Conservation (phyloP, 129 eudicot species). For the Tagetes erecta region DNA sequence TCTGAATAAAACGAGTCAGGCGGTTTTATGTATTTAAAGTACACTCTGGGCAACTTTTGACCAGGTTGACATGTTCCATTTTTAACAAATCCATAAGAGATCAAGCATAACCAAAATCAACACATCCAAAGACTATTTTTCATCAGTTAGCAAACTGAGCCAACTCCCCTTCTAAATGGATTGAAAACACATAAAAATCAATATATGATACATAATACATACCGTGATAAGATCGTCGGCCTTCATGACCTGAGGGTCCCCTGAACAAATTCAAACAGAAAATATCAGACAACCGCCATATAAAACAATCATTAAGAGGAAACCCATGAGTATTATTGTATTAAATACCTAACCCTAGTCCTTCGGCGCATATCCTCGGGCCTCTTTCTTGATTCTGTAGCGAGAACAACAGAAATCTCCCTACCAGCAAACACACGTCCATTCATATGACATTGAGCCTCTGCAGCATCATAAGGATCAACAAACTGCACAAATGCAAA, state of each 20-base stretch:
- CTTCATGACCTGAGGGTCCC: constrained; percentile 57
- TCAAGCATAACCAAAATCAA: not conserved
- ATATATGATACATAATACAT: not conserved
- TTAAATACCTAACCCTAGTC: constrained; percentile 58
- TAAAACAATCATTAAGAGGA: not conserved
- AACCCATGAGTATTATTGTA: constrained; percentile 7
- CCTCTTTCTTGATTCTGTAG: constrained; percentile 67
- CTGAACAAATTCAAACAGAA: constrained; percentile 31
- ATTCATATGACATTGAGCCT: constrained; percentile 74
- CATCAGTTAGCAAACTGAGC: too few relatives aligned
- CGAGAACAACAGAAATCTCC: constrained; percentile 72
- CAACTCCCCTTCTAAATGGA: not conserved
- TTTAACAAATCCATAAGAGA: not conserved
- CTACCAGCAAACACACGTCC: constrained; percentile 69
- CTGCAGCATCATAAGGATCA: constrained; percentile 71
- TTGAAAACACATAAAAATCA: not conserved
- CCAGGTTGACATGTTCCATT: not conserved
- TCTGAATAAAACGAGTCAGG: not conserved
- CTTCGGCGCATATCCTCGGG: constrained; percentile 80
- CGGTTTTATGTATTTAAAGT: not conserved
- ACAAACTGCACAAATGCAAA: constrained; percentile 84
- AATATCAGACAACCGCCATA: constrained; percentile 14
- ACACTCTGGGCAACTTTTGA: not conserved
- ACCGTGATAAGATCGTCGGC: constrained; percentile 49
- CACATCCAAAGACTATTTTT: not conserved